Evolutionary conservation across 2,329 filamentous ascomycete species (phyloP), one percentile per base, ranked within the genome.

Genomic region (Triangularia verruculosa): DNA sequence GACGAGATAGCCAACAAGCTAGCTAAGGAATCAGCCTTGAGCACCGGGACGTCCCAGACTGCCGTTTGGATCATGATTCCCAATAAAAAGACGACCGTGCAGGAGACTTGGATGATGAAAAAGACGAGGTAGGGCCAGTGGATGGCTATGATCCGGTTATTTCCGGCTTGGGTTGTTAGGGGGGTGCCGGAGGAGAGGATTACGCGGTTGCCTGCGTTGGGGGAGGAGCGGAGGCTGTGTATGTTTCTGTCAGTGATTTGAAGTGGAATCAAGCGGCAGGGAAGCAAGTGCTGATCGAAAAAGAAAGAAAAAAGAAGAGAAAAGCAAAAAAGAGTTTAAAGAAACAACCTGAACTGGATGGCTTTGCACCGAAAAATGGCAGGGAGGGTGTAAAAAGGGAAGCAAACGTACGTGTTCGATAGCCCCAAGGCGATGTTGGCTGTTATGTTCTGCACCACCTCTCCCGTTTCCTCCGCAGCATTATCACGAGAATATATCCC

Each of bases 101-200:
- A 59, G 8, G 62, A 34, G 11, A 72, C 61, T 32, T 73, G 71
- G 12, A 69, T 58, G 43, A 66, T 61, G 6, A 73, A 64, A 34
- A 73, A 70, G 2, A 69, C 65, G 17, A 73, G 30, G 66, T 71
- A 72, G 0, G 64, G 65, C 70, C 70, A 74, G 39, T 57, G 64
- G n/a, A 73, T 60, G 15, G 61, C 61, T 34, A 74, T 65, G 56
- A 69, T 9, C 3, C 39, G 7, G 39, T 47, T 8, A 2, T 28
- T 28, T 4, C 39, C 68, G 1, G 34, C 64, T 39, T 71, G 63
- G 1, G 61, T 57, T 12, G 62, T 11, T 11, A 71, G 62, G 4
- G 67, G 62, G 22, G 61, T 64, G 17, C 72, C 70, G 2, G 57
- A 47, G 2, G 64, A 64, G 62, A 57, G 9, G 63, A 56, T 27